phyloP scores from a whole-genome alignment of 352 stramenopile genomes.

The Phytopythium litorale region DNA sequence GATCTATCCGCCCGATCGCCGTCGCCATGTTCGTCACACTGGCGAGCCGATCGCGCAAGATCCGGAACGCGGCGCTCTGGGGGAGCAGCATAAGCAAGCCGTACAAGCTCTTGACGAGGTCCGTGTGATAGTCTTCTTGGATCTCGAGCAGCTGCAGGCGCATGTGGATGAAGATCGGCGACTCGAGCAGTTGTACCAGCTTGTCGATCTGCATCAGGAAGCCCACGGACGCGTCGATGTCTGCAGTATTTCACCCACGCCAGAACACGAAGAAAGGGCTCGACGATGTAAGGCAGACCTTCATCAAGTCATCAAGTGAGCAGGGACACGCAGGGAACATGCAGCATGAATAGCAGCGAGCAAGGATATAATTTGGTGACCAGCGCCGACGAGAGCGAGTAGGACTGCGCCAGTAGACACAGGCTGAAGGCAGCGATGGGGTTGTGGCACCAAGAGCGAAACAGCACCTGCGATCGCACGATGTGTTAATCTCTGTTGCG shows the following conservation, averaged over 20 bases:
- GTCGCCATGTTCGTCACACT: slow-evolving; percentile 88
- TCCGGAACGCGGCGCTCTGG: slow-evolving; percentile 87
- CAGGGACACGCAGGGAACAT: slow-evolving; percentile 2
- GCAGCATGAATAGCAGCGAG: slow-evolving; percentile 1
- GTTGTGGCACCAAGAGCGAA: slow-evolving; percentile 97
- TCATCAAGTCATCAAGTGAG: not conserved
- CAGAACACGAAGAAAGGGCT: slow-evolving; percentile 9
- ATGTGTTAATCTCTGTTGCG: not conserved
- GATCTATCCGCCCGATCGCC: slow-evolving; percentile 72
- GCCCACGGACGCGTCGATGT: slow-evolving; percentile 95
- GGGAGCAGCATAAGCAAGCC: slow-evolving; percentile 97
- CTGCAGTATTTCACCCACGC: slow-evolving; percentile 53
- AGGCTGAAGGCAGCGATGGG: slow-evolving; percentile 96
- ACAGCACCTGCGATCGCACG: slow-evolving; percentile 42
- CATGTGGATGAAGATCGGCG: slow-evolving; percentile 98
- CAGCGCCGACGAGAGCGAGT: slow-evolving; percentile 95
- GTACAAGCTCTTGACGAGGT: slow-evolving; percentile 97
- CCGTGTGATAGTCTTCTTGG: slow-evolving; percentile 91
- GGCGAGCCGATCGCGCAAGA: slow-evolving; percentile 76
- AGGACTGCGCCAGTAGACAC: slow-evolving; percentile 97
- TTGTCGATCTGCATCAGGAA: slow-evolving; percentile 99
- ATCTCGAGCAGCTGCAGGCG: slow-evolving; percentile 98
- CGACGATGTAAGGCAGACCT: slow-evolving; percentile 32
- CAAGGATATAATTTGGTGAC: slow-evolving; percentile 94
- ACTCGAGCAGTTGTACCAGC: slow-evolving; percentile 98